Conservation (phyloP, 345 rosid genomes). For the Nephelium lappaceum region DNA sequence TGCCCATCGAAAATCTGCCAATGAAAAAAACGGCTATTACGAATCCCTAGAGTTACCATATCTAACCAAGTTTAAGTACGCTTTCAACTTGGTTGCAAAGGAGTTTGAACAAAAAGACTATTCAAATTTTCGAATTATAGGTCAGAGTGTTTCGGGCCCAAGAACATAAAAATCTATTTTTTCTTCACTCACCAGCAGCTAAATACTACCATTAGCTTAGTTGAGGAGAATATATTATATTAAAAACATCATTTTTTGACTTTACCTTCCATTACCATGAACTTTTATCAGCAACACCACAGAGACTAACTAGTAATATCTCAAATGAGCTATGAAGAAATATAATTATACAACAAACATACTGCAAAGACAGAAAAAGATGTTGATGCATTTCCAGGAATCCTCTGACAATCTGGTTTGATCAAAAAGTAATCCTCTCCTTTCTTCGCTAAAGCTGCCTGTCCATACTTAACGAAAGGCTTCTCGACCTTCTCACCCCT, state of each 20-base stretch:
- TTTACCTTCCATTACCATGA: background rate
- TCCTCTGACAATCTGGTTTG: constrained; percentile 76
- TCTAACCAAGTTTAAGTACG: background rate
- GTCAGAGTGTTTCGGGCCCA: background rate
- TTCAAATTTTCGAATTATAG: background rate
- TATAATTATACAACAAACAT: constrained; percentile 13
- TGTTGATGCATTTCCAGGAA: constrained; percentile 76
- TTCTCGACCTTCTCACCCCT: constrained; percentile 85
- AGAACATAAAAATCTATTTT: background rate
- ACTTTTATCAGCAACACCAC: constrained; percentile 1
- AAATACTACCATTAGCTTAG: background rate
- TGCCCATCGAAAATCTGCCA: constrained; percentile 94
- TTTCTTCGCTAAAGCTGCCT: constrained; percentile 95
- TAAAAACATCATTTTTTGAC: background rate
- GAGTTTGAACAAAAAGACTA: constrained; percentile 1
- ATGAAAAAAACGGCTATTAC: constrained; percentile 21
- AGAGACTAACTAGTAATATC: background rate
- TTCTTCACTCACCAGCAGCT: background rate
- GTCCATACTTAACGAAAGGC: constrained; percentile 89
- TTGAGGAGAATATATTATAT: background rate
- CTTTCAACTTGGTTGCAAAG: background rate
- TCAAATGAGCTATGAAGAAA: constrained; percentile 3
- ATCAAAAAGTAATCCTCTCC: constrained; percentile 96
- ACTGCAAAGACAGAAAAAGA: constrained; percentile 98
- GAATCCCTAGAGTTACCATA: constrained; percentile 13